These are phyloP conservation scores for Tilletia horrida DNA, from an alignment of 1,284 basidiomycete species.

Conservation along the genomic window DNA sequence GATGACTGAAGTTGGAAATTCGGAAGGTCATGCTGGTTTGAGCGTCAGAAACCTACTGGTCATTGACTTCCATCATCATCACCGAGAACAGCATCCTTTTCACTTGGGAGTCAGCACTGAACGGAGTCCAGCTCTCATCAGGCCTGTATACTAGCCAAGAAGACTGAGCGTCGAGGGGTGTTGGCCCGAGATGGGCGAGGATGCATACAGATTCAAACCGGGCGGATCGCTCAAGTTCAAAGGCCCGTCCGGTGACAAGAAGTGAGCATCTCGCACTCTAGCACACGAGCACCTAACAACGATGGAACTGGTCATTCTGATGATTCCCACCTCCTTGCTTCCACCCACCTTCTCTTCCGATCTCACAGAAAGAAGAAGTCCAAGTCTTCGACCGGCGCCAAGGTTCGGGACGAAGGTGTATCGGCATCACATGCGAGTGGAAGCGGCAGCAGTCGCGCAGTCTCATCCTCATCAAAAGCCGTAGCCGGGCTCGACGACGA, in stretches of 20 bases:
- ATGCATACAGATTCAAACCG: constrained; percentile 43
- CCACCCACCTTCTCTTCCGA: background rate
- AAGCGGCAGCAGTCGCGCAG: background rate
- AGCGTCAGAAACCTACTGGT: too few relatives aligned
- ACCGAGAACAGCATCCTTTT: too few relatives aligned
- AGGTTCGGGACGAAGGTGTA: too few relatives aligned
- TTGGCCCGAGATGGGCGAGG: background rate
- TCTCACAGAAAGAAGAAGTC: constrained; percentile 38
- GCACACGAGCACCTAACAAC: background rate
- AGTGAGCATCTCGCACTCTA: constrained; percentile 23
- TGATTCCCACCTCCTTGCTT: background rate
- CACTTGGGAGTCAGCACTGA: too few relatives aligned
- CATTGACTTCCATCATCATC: too few relatives aligned
- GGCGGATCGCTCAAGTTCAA: constrained; percentile 53
- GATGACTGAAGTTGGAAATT: background rate
- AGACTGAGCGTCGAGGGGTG: too few relatives aligned
- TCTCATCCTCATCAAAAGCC: background rate
- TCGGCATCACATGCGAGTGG: background rate
- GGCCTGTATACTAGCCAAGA: too few relatives aligned
- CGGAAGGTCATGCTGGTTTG: too few relatives aligned
- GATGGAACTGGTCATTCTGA: background rate
- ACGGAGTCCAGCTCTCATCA: too few relatives aligned
- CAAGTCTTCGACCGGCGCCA: constrained; percentile 30
- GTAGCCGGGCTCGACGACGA: constrained; percentile 50
- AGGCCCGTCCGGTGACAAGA: constrained; percentile 33